phyloP scores from a whole-genome alignment of 139 green algal genomes.

The Picochlorum sp. region DNA sequence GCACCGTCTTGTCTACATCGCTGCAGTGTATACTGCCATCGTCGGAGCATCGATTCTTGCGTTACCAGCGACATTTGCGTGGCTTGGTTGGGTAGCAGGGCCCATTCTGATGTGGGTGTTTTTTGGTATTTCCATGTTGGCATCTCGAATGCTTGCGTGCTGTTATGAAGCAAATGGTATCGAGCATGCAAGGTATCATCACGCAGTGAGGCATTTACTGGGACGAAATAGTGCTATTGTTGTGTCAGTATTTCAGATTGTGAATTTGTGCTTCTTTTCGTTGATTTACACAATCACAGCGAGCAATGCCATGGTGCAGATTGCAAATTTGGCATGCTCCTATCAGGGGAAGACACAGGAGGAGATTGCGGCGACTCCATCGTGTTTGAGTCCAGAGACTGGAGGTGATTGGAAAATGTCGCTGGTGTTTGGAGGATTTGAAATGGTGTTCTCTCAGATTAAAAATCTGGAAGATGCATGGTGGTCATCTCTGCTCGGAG shows the following conservation, averaged over 20 bases:
- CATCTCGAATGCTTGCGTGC: not conserved
- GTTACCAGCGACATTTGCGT: not conserved
- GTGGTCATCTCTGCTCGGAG: constrained; percentile 12
- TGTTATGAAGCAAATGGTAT: constrained; percentile 1
- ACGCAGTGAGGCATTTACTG: not conserved
- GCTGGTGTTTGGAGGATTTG: constrained; percentile 31
- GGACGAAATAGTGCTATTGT: not conserved
- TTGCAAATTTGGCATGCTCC: constrained; percentile 2
- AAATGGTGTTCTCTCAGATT: constrained; percentile 39
- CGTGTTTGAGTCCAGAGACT: not conserved
- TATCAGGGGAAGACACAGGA: not conserved
- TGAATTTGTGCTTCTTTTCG: constrained; percentile 13
- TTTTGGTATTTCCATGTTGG: not conserved
- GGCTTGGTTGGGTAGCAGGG: not conserved
- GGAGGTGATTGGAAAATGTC: constrained; percentile 25
- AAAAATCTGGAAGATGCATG: constrained; percentile 13
- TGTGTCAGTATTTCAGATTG: constrained; percentile 15
- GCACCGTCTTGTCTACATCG: not conserved
- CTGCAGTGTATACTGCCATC: constrained; percentile 1
- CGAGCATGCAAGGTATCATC: not conserved
- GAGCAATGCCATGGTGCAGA: constrained; percentile 1
- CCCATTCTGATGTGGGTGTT: constrained; percentile 1
- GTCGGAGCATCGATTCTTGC: not conserved
- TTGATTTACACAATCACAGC: constrained; percentile 21
- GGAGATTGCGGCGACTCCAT: not conserved